Base-by-base conservation (phyloP, 2,329 filamentous ascomycete genomes). In the Fusarium goolgardi region DNA sequence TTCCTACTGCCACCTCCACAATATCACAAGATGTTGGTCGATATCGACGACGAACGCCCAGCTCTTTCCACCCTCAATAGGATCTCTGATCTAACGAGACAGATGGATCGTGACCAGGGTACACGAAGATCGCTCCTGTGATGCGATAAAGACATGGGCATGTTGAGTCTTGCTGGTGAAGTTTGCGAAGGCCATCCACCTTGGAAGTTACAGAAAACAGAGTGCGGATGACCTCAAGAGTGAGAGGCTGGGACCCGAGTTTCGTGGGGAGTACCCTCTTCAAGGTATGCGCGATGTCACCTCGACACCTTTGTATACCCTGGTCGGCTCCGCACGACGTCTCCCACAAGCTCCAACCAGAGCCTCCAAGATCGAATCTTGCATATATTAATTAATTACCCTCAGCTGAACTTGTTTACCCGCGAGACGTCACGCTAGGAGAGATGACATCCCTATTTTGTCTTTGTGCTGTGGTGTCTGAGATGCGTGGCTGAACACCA, bases 261-360 rank as follows among this genome's bases (percentile, higher is more conserved):
- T 58, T 51, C 63, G 65, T 66, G 65, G 65, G 68, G 66, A 63
- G 59, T 63, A 57, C 45, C 59, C 63, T 69, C 61, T 58, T 47
- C 63, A 70, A 53, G 47, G 55, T 54, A 25, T 37, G 27, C 62
- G 50, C 71, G 71, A 73, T 73, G 71, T 73, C 46, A 73, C 71
- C 64, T 40, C 37, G 61, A 54, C 67, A 71, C 69, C 67, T 71
- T 59, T 55, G 39, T 53, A 54, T 23, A 73, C 71, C 71, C 71
- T 73, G 71, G 71, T 53, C 45, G 55, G 67, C 63, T 65, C 67
- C 67, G 61, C 54, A 61, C 47, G 40, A 63, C 57, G 64, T 69
- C 71, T 73, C 54, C 69, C 71, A 73, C 71, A 69, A 70, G 66
- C 66, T 70, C 67, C 67, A 67, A 67, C 54, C 56, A 52, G 63